Evolutionary conservation across 352 stramenopile species (phyloP).

Genomic region (Globisporangium mamillatum): DNA sequence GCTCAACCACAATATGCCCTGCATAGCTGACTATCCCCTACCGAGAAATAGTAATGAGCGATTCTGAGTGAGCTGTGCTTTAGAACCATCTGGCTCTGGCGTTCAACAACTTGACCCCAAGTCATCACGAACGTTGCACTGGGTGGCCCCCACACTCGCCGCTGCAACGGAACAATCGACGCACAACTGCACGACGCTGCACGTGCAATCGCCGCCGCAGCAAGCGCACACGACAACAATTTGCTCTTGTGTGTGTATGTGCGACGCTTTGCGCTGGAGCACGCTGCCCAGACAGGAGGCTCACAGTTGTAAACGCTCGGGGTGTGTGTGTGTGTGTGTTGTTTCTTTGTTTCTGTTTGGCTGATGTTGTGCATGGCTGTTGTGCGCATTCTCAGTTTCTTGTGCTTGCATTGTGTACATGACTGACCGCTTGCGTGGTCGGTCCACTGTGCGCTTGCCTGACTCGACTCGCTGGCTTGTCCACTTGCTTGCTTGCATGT

Average conservation of each 20-base stretch:
- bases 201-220: background rate
- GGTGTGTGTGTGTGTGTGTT: background rate
- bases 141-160: no score
- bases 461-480: background rate
- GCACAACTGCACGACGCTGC: background rate
- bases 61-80: background rate
- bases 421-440: background rate
- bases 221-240: background rate
- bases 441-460: background rate
- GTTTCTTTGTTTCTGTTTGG: background rate
- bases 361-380: background rate
- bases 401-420: background rate
- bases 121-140: background rate
- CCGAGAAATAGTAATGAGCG: background rate
- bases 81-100: background rate
- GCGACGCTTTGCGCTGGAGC: background rate
- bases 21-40: background rate
- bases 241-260: no score
- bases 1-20: no score
- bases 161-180: background rate
- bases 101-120: background rate
- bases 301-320: background rate
- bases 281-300: background rate
- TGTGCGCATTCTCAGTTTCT: background rate
- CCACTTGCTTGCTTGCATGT: background rate